These are phyloP conservation scores for Talaromyces sp. DNA, from an alignment of 2,329 filamentous ascomycete species.

Conservation along the genomic window DNA sequence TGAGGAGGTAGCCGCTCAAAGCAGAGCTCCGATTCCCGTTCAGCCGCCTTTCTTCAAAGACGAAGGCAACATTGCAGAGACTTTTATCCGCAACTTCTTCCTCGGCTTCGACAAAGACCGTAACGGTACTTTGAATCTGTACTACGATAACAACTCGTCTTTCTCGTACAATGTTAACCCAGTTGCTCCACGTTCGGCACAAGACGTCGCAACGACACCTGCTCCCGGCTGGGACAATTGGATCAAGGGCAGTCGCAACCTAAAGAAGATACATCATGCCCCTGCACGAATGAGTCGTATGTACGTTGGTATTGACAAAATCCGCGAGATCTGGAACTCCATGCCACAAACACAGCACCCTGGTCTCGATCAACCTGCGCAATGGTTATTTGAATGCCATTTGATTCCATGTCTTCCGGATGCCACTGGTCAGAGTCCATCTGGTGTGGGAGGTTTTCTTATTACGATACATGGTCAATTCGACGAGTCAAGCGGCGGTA, in stretches of 20 bases:
- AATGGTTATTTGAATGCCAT: constrained; percentile 82
- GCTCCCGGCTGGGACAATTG: constrained; percentile 65
- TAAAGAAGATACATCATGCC: constrained; percentile 64
- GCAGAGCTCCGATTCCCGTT: constrained; percentile 60
- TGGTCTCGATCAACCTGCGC: constrained; percentile 61
- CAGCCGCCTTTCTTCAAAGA: constrained; percentile 69
- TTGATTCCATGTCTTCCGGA: constrained; percentile 69
- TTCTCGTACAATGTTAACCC: constrained; percentile 76
- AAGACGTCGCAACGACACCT: constrained; percentile 40
- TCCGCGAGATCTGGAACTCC: constrained; percentile 65
- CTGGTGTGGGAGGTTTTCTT: constrained; percentile 73
- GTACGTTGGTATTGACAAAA: constrained; percentile 62
- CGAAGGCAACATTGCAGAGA: constrained; percentile 68
- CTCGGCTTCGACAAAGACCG: constrained; percentile 70
- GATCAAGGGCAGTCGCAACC: constrained; percentile 73
- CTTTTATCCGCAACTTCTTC: constrained; percentile 73
- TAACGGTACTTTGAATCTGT: constrained; percentile 57
- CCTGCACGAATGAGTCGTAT: constrained; percentile 63
- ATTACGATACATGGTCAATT: constrained; percentile 82
- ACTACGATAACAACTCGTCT: constrained; percentile 72
- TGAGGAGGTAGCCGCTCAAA: constrained; percentile 62
- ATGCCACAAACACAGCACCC: constrained; percentile 74
- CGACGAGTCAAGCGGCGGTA: constrained; percentile 64
- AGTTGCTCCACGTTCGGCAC: constrained; percentile 50
- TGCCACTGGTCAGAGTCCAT: constrained; percentile 58